phyloP scores from a whole-genome alignment of 495 filamentous ascomycete species.

The Podospora anserina region DNA sequence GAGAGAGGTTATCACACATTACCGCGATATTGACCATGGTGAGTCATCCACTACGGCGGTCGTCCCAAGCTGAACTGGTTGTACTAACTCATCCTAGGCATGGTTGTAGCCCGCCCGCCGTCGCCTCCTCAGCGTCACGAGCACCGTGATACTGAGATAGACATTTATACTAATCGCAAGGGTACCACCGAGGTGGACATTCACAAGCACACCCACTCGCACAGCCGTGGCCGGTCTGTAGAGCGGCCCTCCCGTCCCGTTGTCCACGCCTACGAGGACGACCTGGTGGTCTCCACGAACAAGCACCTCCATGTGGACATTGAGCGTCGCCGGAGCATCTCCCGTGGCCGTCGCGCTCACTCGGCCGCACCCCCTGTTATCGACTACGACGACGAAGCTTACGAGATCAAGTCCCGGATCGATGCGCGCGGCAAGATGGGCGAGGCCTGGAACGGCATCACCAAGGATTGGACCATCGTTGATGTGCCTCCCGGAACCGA shows the following conservation, averaged over 20 bases:
- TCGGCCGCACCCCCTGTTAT: slow-evolving; percentile 44
- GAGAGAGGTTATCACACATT: slow-evolving; percentile 80
- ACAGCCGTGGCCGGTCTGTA: slow-evolving; percentile 32
- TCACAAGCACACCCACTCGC: slow-evolving; percentile 35
- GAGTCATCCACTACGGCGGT: slow-evolving; percentile 23
- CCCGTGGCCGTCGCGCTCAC: slow-evolving; percentile 41
- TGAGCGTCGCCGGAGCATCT: slow-evolving; percentile 37
- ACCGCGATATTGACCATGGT: slow-evolving; percentile 87
- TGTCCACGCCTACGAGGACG: slow-evolving; percentile 37
- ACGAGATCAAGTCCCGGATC: slow-evolving; percentile 62
- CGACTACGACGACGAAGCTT: slow-evolving; percentile 56
- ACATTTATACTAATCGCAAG: slow-evolving; percentile 47
- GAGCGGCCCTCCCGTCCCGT: slow-evolving; percentile 32
- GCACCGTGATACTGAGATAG: slow-evolving; percentile 50
- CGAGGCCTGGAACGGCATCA: slow-evolving; percentile 65
- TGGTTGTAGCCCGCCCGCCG: slow-evolving; percentile 44
- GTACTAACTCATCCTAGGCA: slow-evolving; percentile 33
- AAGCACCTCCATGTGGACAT: slow-evolving; percentile 58
- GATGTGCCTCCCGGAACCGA: slow-evolving; percentile 78
- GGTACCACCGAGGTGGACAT: slow-evolving; percentile 52
- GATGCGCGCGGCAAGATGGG: slow-evolving; percentile 59
- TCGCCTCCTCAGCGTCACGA: slow-evolving; percentile 42
- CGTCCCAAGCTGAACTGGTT: neutral
- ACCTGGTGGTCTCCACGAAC: slow-evolving; percentile 47
- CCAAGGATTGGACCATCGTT: slow-evolving; percentile 70